Conservation (phyloP, 345 rosid genomes). For the Salix dunnii region DNA sequence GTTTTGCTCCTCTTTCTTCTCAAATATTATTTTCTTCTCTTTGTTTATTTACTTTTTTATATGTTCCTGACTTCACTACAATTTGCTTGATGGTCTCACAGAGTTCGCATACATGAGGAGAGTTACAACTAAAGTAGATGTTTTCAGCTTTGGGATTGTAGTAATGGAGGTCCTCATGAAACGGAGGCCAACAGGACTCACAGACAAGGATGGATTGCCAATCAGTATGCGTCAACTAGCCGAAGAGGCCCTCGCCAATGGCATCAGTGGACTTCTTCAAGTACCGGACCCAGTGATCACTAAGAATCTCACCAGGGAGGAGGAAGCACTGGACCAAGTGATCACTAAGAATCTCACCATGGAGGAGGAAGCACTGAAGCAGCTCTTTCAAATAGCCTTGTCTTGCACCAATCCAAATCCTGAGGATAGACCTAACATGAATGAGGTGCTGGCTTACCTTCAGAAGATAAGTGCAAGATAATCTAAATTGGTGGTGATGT, state of each 20-base stretch:
- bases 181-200: slow-evolving; percentile 66
- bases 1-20: too few species aligned
- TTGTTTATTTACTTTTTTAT: neutral
- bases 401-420: slow-evolving; percentile 60
- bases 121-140: slow-evolving; percentile 75
- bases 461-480: slow-evolving; percentile 33
- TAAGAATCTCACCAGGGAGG: slow-evolving; percentile 19
- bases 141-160: slow-evolving; percentile 74
- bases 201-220: slow-evolving; percentile 44
- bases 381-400: slow-evolving; percentile 51
- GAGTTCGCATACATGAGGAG: slow-evolving; percentile 83
- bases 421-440: slow-evolving; percentile 57
- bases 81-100: slow-evolving; percentile 19
- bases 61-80: neutral
- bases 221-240: slow-evolving; percentile 50
- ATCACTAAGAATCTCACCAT: slow-evolving; percentile 23
- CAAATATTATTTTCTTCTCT: neutral
- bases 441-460: slow-evolving; percentile 51
- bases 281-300: slow-evolving; percentile 45
- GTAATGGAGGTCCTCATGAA: slow-evolving; percentile 70
- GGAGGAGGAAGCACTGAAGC: slow-evolving; percentile 22
- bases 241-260: slow-evolving; percentile 43
- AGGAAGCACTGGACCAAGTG: slow-evolving; percentile 32
- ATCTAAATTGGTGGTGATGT: too few species aligned
- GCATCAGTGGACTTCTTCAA: slow-evolving; percentile 36